Conservation (phyloP, 2,329 filamentous ascomycete species). For the Phaeoacremonium minimum region DNA sequence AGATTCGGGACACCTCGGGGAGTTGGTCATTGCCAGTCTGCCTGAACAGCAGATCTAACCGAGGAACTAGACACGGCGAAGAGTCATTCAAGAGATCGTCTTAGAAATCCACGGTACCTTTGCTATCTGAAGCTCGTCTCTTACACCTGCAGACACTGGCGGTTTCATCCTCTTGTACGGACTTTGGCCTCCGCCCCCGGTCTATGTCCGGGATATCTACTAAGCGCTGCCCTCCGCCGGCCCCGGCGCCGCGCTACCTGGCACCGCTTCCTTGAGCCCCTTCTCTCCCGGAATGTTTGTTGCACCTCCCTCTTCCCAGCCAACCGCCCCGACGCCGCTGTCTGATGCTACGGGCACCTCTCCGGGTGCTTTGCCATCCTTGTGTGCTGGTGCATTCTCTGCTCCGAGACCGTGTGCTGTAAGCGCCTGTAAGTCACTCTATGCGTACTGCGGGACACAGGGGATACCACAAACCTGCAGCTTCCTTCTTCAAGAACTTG, state of each 20-base stretch:
- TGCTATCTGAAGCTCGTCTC: too few relatives aligned
- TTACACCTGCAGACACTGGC: not conserved
- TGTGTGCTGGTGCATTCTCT: constrained; percentile 6
- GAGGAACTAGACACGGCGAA: too few relatives aligned
- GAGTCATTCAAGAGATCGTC: too few relatives aligned
- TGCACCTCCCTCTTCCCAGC: too few relatives aligned
- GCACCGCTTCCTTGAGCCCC: not conserved
- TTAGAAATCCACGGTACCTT: too few relatives aligned
- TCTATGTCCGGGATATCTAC: too few relatives aligned
- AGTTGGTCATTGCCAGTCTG: too few relatives aligned
- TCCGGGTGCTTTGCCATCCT: constrained; percentile 4
- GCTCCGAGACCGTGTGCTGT: constrained; percentile 8
- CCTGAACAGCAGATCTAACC: too few relatives aligned
- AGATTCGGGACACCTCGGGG: too few relatives aligned
- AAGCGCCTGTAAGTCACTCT: too few relatives aligned
- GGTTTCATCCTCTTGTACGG: not conserved
- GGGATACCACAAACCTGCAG: not conserved
- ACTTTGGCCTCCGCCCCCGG: not conserved
- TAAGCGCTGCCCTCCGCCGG: not conserved
- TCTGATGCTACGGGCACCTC: constrained; percentile 8
- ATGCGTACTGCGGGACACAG: not conserved
- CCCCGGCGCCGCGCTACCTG: not conserved
- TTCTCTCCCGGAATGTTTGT: not conserved
- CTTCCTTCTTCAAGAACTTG: constrained; percentile 8
- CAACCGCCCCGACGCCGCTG: too few relatives aligned